Conservation (phyloP, 441 rosid genomes). For the Jatropha multifida region DNA sequence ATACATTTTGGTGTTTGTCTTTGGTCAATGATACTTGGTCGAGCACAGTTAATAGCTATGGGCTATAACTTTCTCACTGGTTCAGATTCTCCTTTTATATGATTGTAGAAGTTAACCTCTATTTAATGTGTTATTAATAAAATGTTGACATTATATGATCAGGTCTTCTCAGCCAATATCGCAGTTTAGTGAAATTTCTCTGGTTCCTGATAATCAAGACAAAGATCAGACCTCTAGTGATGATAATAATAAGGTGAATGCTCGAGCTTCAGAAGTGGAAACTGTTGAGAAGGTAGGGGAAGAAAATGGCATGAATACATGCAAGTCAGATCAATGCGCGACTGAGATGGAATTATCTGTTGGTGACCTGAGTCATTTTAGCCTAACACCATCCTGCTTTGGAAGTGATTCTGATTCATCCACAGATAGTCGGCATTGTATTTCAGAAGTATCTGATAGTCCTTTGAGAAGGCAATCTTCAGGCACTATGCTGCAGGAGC, state of each 20-base stretch:
- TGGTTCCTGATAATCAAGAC: slow-evolving; percentile 24
- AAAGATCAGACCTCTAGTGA: slow-evolving; percentile 23
- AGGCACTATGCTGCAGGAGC: slow-evolving; percentile 27
- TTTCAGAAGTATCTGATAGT: slow-evolving; percentile 26
- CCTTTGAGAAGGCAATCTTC: slow-evolving; percentile 31
- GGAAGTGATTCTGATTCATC: slow-evolving; percentile 42
- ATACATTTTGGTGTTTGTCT: background rate
- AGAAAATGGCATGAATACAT: slow-evolving; percentile 28
- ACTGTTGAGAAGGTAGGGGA: slow-evolving; percentile 28
- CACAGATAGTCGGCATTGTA: slow-evolving; percentile 30
- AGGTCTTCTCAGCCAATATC: slow-evolving; percentile 31
- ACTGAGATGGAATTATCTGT: slow-evolving; percentile 41
- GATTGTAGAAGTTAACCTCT: background rate
- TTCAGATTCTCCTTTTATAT: background rate
- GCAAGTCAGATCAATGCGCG: slow-evolving; percentile 31
- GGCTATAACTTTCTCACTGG: background rate
- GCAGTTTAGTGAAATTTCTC: slow-evolving; percentile 28
- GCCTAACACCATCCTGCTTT: slow-evolving; percentile 44
- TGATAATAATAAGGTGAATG: slow-evolving; percentile 26
- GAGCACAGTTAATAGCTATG: background rate
- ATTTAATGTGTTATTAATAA: background rate
- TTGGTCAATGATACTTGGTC: background rate
- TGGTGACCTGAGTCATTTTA: slow-evolving; percentile 36
- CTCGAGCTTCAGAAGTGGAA: slow-evolving; percentile 33
- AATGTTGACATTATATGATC: slow-evolving; percentile 18